Conservation (phyloP, 2,329 filamentous ascomycete species). For the Aureobasidium zeae region DNA sequence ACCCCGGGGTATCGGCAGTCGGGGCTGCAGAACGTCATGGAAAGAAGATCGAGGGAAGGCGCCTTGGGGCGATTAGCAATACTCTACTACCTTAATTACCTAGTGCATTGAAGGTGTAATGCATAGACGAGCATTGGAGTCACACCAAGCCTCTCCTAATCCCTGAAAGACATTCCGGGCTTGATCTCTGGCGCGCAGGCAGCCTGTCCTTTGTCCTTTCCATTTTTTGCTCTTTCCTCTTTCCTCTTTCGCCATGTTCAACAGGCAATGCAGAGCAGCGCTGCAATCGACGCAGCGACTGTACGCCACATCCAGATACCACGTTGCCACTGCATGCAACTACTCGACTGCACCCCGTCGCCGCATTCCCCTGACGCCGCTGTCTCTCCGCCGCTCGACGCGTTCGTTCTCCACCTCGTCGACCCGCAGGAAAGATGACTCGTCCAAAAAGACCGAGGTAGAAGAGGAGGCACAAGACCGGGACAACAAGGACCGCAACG, state of each 20-base stretch:
- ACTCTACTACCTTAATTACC: too few relatives aligned
- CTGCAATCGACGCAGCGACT: slow-evolving; percentile 27
- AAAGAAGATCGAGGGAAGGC: background rate
- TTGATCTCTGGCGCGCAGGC: background rate
- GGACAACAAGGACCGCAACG: slow-evolving; percentile 35
- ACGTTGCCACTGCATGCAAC: slow-evolving; percentile 18
- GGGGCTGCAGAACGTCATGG: slow-evolving; percentile 30
- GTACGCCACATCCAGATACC: slow-evolving; percentile 22
- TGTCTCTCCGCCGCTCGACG: slow-evolving; percentile 21
- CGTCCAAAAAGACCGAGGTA: slow-evolving; percentile 39
- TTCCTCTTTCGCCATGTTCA: slow-evolving; percentile 24
- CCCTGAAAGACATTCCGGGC: background rate
- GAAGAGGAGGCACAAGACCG: slow-evolving; percentile 30
- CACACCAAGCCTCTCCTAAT: background rate
- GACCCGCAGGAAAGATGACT: slow-evolving; percentile 48
- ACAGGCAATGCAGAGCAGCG: slow-evolving; percentile 54
- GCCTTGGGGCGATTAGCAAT: slow-evolving; percentile 5
- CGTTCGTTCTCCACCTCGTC: slow-evolving; percentile 34
- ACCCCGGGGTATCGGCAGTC: background rate
- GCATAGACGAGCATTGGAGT: slow-evolving; percentile 13
- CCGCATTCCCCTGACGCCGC: slow-evolving; percentile 19
- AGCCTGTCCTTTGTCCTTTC: slow-evolving; percentile 12
- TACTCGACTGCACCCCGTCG: slow-evolving; percentile 14
- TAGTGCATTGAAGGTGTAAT: slow-evolving; percentile 13
- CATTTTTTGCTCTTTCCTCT: background rate